Conservation (phyloP, 139 green algal species). For the Tetradesmus lagerheimii region DNA sequence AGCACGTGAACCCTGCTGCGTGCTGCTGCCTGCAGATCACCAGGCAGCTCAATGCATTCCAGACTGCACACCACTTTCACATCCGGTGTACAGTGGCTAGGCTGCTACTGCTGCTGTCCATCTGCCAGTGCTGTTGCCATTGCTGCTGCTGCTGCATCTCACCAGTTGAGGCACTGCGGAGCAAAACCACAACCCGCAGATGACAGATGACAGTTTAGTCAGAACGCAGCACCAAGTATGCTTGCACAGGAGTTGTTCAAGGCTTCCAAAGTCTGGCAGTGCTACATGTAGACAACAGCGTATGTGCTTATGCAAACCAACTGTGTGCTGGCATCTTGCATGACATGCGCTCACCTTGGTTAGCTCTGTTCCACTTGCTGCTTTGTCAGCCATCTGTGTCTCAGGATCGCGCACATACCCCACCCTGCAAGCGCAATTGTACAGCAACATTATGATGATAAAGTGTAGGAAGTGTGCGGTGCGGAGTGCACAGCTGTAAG, state of each 20-base stretch:
- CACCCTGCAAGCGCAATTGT: neutral
- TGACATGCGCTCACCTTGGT: neutral
- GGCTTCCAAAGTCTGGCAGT: neutral
- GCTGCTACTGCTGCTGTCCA: neutral
- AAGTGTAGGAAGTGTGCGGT: neutral
- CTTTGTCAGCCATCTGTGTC: neutral
- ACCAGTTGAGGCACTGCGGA: constrained; percentile 28
- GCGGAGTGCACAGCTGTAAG: neutral
- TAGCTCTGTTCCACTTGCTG: neutral
- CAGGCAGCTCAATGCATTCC: too few species aligned
- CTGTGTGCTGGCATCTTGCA: too few species aligned
- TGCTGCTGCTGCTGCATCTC: neutral
- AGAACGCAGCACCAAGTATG: too few species aligned
- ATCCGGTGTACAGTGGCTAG: neutral
- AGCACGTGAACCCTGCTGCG: neutral
- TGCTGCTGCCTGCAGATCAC: neutral
- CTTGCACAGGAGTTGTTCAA: too few species aligned
- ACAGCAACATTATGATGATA: neutral
- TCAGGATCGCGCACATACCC: constrained; percentile 10
- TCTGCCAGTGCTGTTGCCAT: neutral
- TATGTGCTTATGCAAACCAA: neutral
- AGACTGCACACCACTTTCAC: too few species aligned
- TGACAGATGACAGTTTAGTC: too few species aligned
- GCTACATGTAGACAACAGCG: too few species aligned
- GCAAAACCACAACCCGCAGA: too few species aligned